These are phyloP conservation scores for Linderniella brevidens DNA, from an alignment of 257 asterid species.

Conservation along the genomic window DNA sequence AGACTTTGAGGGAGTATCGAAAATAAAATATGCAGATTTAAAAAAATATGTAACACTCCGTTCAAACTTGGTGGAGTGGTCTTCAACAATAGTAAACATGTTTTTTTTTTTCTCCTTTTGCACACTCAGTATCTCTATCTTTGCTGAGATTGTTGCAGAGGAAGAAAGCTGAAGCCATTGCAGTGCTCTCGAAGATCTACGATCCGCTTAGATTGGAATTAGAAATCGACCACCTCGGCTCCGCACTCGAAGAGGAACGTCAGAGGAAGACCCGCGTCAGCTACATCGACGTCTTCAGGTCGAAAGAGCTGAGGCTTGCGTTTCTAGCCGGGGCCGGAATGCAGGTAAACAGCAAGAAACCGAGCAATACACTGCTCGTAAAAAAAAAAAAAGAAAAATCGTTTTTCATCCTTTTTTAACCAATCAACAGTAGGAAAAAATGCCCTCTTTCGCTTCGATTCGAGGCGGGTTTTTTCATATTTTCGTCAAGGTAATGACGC, in stretches of 20 bases:
- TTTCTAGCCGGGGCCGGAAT: slow-evolving; percentile 87
- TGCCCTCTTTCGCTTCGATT: no score
- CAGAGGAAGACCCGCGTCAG: slow-evolving; percentile 33
- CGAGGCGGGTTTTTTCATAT: no score
- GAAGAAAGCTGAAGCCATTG: slow-evolving; percentile 61
- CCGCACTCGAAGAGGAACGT: slow-evolving; percentile 64
- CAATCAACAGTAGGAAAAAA: not conserved
- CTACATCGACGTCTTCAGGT: slow-evolving; percentile 45
- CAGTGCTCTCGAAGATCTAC: slow-evolving; percentile 81
- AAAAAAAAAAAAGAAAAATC: no score
- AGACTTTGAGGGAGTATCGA: no score
- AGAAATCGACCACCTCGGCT: slow-evolving; percentile 74
- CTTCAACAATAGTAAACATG: no score
- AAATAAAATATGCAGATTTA: no score
- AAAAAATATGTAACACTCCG: no score
- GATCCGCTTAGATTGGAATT: slow-evolving; percentile 60
- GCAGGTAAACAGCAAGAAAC: slow-evolving; percentile 31
- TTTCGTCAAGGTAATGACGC: no score
- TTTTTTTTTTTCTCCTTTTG: not conserved
- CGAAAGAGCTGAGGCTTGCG: slow-evolving; percentile 75
- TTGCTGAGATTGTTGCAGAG: slow-evolving; percentile 25
- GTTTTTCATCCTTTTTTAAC: not conserved
- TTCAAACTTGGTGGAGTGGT: no score
- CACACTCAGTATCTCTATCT: not conserved
- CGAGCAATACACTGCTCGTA: no score